Percentiles rank a stretch among this genome's conserved stretches.
These are phyloP conservation scores for Talaromyces nanjingensis DNA, from an alignment of 495 filamentous ascomycete species.

Conservation along the genomic window DNA sequence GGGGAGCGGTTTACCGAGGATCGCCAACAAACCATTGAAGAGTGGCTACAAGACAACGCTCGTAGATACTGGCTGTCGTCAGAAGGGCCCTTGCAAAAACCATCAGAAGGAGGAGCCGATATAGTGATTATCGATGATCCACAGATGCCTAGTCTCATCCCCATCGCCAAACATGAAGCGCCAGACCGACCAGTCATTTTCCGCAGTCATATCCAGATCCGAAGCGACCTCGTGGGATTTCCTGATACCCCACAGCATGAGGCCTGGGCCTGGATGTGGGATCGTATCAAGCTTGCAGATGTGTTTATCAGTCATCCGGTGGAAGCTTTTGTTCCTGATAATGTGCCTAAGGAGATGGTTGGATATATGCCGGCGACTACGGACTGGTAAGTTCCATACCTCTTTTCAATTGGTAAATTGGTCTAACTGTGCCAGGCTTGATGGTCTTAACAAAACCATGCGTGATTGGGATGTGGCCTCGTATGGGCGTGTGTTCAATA, in stretches of 20 bases:
- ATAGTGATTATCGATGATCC: slow-evolving; percentile 79
- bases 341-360: slow-evolving; percentile 59
- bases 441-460: slow-evolving; percentile 78
- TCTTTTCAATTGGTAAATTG: neutral
- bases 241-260: slow-evolving; percentile 62
- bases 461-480: slow-evolving; percentile 66
- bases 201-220: slow-evolving; percentile 78
- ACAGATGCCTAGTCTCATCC: slow-evolving; percentile 80
- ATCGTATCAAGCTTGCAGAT: slow-evolving; percentile 62
- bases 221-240: slow-evolving; percentile 61
- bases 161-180: slow-evolving; percentile 62
- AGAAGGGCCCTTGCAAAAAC: slow-evolving; percentile 61
- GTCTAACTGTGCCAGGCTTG: slow-evolving; percentile 48
- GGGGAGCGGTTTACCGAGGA: slow-evolving; percentile 53
- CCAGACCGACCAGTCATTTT: slow-evolving; percentile 73
- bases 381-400: slow-evolving; percentile 52
- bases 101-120: slow-evolving; percentile 68
- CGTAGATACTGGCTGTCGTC: slow-evolving; percentile 66
- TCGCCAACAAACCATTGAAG: slow-evolving; percentile 52
- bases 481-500: slow-evolving; percentile 71
- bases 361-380: slow-evolving; percentile 79
- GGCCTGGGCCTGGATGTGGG: slow-evolving; percentile 74
- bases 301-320: slow-evolving; percentile 85
- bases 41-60: slow-evolving; percentile 76
- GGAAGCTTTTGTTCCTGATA: slow-evolving; percentile 63